Evolutionary conservation across 768 basidiomycete genomes (phyloP), one percentile per base, ranked within the genome.

Genomic region (Cystobasidium tubakii): DNA sequence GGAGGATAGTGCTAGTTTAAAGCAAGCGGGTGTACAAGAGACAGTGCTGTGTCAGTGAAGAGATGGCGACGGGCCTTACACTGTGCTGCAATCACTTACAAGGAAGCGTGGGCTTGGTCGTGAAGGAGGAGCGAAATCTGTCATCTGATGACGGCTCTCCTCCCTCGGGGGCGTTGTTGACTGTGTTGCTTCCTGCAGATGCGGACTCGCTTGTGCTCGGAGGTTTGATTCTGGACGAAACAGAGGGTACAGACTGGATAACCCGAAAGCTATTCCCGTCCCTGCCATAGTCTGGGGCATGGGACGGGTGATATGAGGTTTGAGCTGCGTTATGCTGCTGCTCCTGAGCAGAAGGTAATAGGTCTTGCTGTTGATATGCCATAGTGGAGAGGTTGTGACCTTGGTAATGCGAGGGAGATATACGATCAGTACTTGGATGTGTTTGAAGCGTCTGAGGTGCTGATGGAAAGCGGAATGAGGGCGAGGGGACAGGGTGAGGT

Each of bases 241-340:
- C n/a, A 21, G n/a, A 50, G 21, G 46, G 12, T 9, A 19, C 12
- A n/a, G 7, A 50, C n/a, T 50, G 46, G 46, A 19, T 21, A 50
- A 50, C 17, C 13, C 57, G 57, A 60, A 60, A 60, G 57, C 57
- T 60, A 21, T 25, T 60, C 57, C 57, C 57, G 57, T 34, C 57
- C 57, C 57, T 60, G 57, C 57, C 57, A 31, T 60, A 29, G 25
- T 27, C 25, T 12, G 2, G 15, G 57, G 57, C 57, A 17, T 60
- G 57, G 57, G 57, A 60, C 57, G 57, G 57, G 57, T 60, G 57
- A 15, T 15, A 2, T 27, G 25, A 2, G 27, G 12, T 3, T 60
- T 60, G 57, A 25, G 57, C 13, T 39, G 15, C 15, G 13, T 60
- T 9, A 17, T 27, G 23, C 21, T 60, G 57, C 33, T 60, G 57